A percentile compares a stretch with the other conserved stretches of the same genome.
These are phyloP conservation scores for Porodaedalea pini DNA, from an alignment of 1,284 basidiomycete genomes.

Conservation along the genomic window DNA sequence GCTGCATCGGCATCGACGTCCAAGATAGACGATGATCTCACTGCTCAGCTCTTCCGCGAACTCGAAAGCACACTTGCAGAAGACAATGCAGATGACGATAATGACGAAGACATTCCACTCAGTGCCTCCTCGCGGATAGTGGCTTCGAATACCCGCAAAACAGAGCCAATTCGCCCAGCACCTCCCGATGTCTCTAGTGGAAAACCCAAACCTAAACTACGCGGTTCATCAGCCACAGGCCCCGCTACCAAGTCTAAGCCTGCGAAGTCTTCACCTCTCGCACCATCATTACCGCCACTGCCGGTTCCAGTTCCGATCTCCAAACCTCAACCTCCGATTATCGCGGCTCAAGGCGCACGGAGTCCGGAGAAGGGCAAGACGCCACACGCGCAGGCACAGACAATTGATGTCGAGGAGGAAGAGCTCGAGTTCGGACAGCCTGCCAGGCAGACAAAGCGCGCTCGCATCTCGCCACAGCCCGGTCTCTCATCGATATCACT, in stretches of 20 bases:
- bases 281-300: background rate
- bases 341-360: conserved; percentile 26
- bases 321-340: conserved; percentile 24
- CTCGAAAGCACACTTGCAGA: conserved; percentile 8
- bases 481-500: conserved; percentile 41
- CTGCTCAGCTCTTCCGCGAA: conserved; percentile 11
- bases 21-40: conserved; percentile 15
- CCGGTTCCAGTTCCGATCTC: conserved; percentile 21
- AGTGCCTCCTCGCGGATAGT: background rate
- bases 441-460: conserved; percentile 38
- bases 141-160: background rate
- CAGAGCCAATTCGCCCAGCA: background rate
- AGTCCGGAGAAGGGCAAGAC: conserved; percentile 24
- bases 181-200: background rate
- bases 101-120: conserved; percentile 6
- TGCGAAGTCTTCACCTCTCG: conserved; percentile 4
- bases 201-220: conserved; percentile 15
- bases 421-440: conserved; percentile 37
- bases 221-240: background rate
- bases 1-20: conserved; percentile 15
- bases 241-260: conserved; percentile 3
- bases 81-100: conserved; percentile 10
- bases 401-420: conserved; percentile 41
- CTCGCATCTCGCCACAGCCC: conserved; percentile 39
- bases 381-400: conserved; percentile 22